Base-by-base conservation (phyloP, 805 yeast species). In the Myxozyma neotropica region DNA sequence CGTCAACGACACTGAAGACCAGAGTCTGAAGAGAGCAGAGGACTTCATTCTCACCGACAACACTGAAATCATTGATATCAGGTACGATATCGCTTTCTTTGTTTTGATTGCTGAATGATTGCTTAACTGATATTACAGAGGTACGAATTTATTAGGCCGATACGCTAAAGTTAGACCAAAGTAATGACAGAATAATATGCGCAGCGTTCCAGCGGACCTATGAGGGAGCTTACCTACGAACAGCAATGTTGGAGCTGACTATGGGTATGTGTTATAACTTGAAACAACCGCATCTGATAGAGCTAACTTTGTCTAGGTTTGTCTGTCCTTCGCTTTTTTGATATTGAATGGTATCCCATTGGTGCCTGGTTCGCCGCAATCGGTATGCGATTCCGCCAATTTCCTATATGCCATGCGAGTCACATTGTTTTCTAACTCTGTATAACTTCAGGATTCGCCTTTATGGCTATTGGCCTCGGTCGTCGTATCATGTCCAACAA, bases 151-250 rank as follows among this genome's bases (percentile, higher is more conserved):
- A n/a, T n/a, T n/a, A n/a, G n/a, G n/a, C n/a, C 13, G 1, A 8
- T 44, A 5, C n/a, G 29, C 24, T 40, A 38, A 5, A 5, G 24
- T 7, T 10, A 13, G 12, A 10, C 36, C 4, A 5, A 8, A 21
- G 15, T 35, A 35, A 7, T 29, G 33, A 29, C 33, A 29, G n/a
- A 29, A 6, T 29, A 10, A 29, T 7, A 29, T 29, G 7, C 53
- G 17, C 15, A 66, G 94, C 93, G 0, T 87, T 86, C 67, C 94
- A 88, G 72, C 73, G 96, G 57, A 88, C 95, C 0, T 88, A 87
- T 68, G 94, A 88, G 69, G 96, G 95, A 0, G 92, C 95, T 1
- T 88, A 89, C 69, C 77, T 86, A 26, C 73, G 96, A 53, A 83
- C 92, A 0, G 87, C 92, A 21, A 74, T 89, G 31, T 86, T 88